Conservation (phyloP, 1,284 basidiomycete genomes). For the Rhodotorula sp. region DNA sequence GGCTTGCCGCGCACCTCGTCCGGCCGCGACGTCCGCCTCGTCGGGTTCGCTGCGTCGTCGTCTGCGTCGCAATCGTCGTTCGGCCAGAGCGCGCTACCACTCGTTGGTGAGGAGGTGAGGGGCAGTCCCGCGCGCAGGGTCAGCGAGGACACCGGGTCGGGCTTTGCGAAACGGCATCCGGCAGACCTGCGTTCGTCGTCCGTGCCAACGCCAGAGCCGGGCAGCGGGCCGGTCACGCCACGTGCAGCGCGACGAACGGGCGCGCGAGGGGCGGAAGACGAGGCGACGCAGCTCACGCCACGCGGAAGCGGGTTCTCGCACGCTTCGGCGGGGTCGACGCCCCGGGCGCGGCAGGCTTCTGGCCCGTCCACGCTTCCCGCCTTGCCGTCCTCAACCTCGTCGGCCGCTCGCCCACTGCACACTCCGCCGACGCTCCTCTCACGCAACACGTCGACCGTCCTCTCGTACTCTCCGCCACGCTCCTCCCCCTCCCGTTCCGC, state of each 20-base stretch:
- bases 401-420: neutral
- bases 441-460: neutral
- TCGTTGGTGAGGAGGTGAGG: no score
- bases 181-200: neutral
- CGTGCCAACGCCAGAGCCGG: neutral
- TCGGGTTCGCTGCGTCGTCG: neutral
- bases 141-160: neutral
- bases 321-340: neutral
- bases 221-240: neutral
- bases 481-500: neutral
- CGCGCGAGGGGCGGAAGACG: neutral
- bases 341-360: neutral
- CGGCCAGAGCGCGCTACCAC: neutral
- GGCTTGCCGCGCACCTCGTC: neutral
- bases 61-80: neutral
- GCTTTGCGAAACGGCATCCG: neutral
- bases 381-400: neutral
- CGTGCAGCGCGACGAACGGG: neutral
- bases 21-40: neutral
- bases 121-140: neutral
- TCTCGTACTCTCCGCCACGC: neutral
- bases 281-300: neutral
- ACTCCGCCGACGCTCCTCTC: constrained; percentile 4
- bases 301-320: neutral
- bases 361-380: no score